Percentiles rank a stretch among this genome's conserved stretches.
These are phyloP conservation scores for Rutstroemia sp. DNA, from an alignment of 2,329 filamentous ascomycete genomes.

Conservation along the genomic window DNA sequence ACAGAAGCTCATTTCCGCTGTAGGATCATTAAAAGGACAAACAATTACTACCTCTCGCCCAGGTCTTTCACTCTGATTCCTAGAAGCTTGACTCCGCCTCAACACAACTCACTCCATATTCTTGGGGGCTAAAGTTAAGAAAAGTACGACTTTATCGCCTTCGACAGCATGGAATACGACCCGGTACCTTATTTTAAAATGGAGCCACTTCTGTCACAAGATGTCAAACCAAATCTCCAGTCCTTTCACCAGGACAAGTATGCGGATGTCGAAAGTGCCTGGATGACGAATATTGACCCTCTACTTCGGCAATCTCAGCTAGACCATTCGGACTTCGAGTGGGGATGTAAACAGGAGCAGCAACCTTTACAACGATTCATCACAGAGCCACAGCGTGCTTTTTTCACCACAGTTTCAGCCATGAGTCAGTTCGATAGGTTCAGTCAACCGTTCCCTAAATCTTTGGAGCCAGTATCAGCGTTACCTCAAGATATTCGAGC, in stretches of 20 bases:
- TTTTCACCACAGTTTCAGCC: slow-evolving; percentile 12
- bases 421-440: slow-evolving; percentile 1
- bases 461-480: slow-evolving; percentile 13
- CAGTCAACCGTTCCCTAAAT: neutral
- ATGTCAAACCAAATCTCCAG: slow-evolving; percentile 6
- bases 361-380: slow-evolving; percentile 19
- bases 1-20: slow-evolving; percentile 1
- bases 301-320: slow-evolving; percentile 6
- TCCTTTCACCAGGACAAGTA: slow-evolving; percentile 9
- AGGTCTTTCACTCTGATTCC: slow-evolving; percentile 3
- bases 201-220: slow-evolving; percentile 9
- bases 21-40: slow-evolving; percentile 7
- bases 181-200: slow-evolving; percentile 4
- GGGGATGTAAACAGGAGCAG: slow-evolving; percentile 11
- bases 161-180: slow-evolving; percentile 11
- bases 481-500: slow-evolving; percentile 14
- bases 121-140: neutral
- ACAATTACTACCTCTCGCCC: slow-evolving; percentile 3
- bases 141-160: neutral
- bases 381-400: slow-evolving; percentile 10
- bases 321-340: neutral
- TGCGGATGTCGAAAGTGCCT: slow-evolving; percentile 9
- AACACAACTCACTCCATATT: slow-evolving; percentile 5
- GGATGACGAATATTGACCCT: slow-evolving; percentile 17
- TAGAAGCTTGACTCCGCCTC: slow-evolving; percentile 15